Evolutionary conservation across 768 basidiomycete species (phyloP), one percentile per base, ranked within the genome.

Genomic region (Strobilomyces confusus): DNA sequence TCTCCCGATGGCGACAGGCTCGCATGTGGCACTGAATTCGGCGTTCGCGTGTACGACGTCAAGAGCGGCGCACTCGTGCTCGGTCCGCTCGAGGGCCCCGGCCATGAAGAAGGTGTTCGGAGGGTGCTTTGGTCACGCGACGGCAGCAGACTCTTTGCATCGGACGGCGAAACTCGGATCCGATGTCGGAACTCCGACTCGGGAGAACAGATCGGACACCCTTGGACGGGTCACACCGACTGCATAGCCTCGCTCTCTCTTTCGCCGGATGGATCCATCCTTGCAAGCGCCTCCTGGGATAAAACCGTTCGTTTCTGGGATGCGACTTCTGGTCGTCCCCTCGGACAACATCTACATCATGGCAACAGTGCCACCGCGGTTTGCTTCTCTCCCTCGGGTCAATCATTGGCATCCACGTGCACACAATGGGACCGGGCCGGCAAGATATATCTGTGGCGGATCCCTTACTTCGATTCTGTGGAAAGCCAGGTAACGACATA

Each of bases 221-320:
- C 37, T 0, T 56, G 48, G 59, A 20, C 6, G 14, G 37, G 32
- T 26, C 58, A 50, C 22, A 44, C 42, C 1, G 1, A 17, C 15
- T 0, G 0, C 0, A 19, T 49, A 44, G 0, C 0, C 17, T 44
- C 51, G 1, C 33, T 54, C 13, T 56, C 54, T 1, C 44, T 50
- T 4, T 57, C 51, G 2, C 32, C 48, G 6, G 44, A 57, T 2
- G 55, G 45, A 1, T 47, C 29, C 4, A 41, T 29, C 30, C 38
- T 58, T 5, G 55, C 44, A 1, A 57, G 58, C 25, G 58, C 34
- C 4, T 57, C 55, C 0, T 0, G 1, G 1, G 48, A 58, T 29
- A 13, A 25, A n/a, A 56, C 58, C 1, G 17, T 58, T 13, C 34
- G 44, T 52, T 47, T 58, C 30, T 58, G 55, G 51, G 12, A 50